Percentiles rank a stretch among this genome's conserved stretches.
phyloP scores from a whole-genome alignment of 2,329 filamentous ascomycete genomes.

The Didymella keratinophila region DNA sequence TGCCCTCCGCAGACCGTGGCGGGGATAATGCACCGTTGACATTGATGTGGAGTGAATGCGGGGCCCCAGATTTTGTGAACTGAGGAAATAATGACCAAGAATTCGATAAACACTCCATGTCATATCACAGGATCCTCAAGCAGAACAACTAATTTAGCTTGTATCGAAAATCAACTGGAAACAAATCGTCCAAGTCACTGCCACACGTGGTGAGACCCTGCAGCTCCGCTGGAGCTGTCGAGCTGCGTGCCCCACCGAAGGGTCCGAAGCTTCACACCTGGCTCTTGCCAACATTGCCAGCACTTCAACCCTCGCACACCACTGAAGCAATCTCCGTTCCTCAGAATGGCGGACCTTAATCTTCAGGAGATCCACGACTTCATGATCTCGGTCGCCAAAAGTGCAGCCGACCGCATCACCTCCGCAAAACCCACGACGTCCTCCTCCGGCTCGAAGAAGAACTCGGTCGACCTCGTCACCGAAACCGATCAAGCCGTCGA shows the following conservation, averaged over 20 bases:
- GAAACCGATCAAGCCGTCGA: slow-evolving; percentile 70
- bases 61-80: slow-evolving; percentile 10
- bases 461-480: slow-evolving; percentile 68
- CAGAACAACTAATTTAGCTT: not conserved
- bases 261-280: slow-evolving; percentile 15
- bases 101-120: not conserved
- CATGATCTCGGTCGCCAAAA: slow-evolving; percentile 55
- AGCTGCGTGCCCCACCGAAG: slow-evolving; percentile 21
- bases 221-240: slow-evolving; percentile 10
- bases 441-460: slow-evolving; percentile 58
- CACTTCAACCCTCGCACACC: slow-evolving; percentile 2
- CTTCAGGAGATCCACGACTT: slow-evolving; percentile 60
- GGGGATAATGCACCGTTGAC: not conserved
- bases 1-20: not conserved
- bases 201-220: slow-evolving; percentile 14
- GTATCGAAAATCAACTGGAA: not conserved
- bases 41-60: slow-evolving; percentile 12
- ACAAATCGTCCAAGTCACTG: not conserved
- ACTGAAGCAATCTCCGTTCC: not conserved
- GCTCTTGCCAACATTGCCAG: not conserved
- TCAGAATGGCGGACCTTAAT: slow-evolving; percentile 49
- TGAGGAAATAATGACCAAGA: not conserved
- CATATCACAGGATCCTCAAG: not conserved
- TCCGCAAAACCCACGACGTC: slow-evolving; percentile 54
- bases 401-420: slow-evolving; percentile 57